Base-by-base conservation (phyloP, 176 grass and related monocot species). In the Bonia amplexicaulis region DNA sequence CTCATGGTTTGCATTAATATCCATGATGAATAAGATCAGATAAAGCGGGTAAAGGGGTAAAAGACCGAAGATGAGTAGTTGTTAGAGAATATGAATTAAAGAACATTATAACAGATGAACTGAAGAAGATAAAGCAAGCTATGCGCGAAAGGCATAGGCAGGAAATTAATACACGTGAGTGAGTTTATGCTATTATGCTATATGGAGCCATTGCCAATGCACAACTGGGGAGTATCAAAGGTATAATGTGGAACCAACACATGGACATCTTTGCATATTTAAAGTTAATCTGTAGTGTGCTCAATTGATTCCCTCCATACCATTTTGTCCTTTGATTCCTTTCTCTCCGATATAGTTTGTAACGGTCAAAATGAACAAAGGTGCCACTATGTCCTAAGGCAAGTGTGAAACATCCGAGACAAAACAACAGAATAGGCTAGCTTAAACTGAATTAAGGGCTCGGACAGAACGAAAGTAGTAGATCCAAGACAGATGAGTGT, bases 271-370 rank as follows among this genome's bases (percentile, higher is more conserved):
- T 77, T 76, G 42, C 51, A 39, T 53, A 55, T 12, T 8, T 25
- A 62, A 78, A 61, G 52, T 8, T 49, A 61, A 52, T 51, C 0
- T 2, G 12, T 79, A 13, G 20, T 39, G 41, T 48, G 39, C 55
- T 37, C 70, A 13, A 64, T 35, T 26, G 48, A 22, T 65, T 87
- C 79, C 25, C 11, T 76, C 8, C 78, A 77, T 82, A 69, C 61
- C 70, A 67, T 66, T 58, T 76, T 68, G 3, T 47, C 16, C 27
- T 62, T 71, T 27, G 9, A 25, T 66, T 66, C 59, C 72, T 74
- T 87, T 57, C 58, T 65, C 6, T 40, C 54, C 16, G 26, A 35
- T 71, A 78, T 73, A 37, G 22, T n/a, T 44, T 2, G 3, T 11
- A 80, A 48, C 41, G 40, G 7, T 73, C 57, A 73, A 73, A 79